Percentiles rank a stretch among this genome's conserved stretches.
Conservation (phyloP, 768 basidiomycete genomes). For the Tephrocybe rancida region DNA sequence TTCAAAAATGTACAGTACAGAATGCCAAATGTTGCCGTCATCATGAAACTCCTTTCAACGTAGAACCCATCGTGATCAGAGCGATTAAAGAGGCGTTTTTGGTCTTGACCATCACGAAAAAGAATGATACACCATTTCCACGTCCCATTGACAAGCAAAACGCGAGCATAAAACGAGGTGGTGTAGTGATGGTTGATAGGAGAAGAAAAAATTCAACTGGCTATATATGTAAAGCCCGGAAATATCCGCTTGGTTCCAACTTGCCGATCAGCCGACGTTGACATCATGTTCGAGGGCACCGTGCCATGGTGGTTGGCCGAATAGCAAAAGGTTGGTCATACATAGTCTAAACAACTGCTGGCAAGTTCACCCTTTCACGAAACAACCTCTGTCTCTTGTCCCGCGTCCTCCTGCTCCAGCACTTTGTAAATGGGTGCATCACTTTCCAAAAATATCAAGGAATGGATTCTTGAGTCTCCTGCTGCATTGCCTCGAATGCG, state of each 20-base stretch:
- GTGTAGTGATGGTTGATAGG: slow-evolving; percentile 43
- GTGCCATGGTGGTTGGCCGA: too few species aligned
- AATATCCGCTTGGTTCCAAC: slow-evolving; percentile 20
- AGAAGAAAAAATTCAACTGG: slow-evolving; percentile 10
- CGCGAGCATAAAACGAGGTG: slow-evolving; percentile 53
- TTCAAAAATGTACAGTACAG: background rate
- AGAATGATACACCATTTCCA: slow-evolving; percentile 39
- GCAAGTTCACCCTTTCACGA: too few species aligned
- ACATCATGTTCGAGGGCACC: background rate
- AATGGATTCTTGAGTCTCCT: slow-evolving; percentile 27
- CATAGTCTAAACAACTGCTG: too few species aligned
- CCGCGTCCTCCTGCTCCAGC: too few species aligned
- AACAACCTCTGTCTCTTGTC: background rate
- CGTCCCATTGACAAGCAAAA: slow-evolving; percentile 58
- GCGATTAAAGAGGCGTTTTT: slow-evolving; percentile 80
- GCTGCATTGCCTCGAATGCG: slow-evolving; percentile 63
- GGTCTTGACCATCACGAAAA: slow-evolving; percentile 50
- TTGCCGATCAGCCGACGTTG: background rate
- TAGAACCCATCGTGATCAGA: slow-evolving; percentile 67
- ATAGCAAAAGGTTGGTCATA: too few species aligned
- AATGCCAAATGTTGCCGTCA: slow-evolving; percentile 52
- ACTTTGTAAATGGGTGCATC: slow-evolving; percentile 19
- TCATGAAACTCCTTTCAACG: slow-evolving; percentile 88
- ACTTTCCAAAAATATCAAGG: slow-evolving; percentile 30
- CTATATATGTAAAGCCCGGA: slow-evolving; percentile 15